Percentiles rank a stretch among this genome's conserved stretches.
phyloP scores from a whole-genome alignment of 371 early-diverging fungal species.

The Lichtheimia ramosa region DNA sequence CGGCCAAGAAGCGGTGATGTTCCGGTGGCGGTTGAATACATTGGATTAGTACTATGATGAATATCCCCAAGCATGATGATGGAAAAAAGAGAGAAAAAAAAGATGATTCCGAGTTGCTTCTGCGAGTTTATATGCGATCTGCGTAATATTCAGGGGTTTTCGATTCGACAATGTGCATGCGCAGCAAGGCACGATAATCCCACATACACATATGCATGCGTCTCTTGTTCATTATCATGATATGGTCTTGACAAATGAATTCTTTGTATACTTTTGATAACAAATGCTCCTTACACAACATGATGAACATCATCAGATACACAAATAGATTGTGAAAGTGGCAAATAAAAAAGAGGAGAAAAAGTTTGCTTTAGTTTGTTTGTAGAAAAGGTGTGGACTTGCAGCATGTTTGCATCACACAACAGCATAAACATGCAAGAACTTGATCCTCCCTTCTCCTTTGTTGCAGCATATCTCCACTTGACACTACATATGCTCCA shows the following conservation, averaged over 20 bases:
- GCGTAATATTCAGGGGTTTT: constrained; percentile 7
- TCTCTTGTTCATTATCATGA: no score
- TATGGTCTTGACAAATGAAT: no score
- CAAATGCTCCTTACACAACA: no score
- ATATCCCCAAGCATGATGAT: constrained; percentile 8
- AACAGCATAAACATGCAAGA: no score
- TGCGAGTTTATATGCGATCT: constrained; percentile 11
- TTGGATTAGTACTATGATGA: background rate
- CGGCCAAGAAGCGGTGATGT: background rate
- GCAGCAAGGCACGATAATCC: constrained; percentile 2
- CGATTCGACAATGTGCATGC: background rate
- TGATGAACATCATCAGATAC: no score
- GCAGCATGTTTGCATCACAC: constrained; percentile 1
- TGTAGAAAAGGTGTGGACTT: background rate
- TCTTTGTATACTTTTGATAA: no score
- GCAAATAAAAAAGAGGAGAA: background rate
- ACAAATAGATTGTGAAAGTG: background rate
- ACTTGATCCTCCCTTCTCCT: no score
- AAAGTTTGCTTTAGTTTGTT: background rate
- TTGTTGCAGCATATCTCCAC: no score
- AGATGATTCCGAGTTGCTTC: background rate
- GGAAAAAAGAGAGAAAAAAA: background rate
- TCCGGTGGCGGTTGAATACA: background rate
- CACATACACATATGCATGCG: no score
- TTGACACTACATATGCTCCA: no score